Evolutionary conservation across 2,329 filamentous ascomycete genomes (phyloP), one percentile per base, ranked within the genome.

Genomic region (Laburnicola sp.): DNA sequence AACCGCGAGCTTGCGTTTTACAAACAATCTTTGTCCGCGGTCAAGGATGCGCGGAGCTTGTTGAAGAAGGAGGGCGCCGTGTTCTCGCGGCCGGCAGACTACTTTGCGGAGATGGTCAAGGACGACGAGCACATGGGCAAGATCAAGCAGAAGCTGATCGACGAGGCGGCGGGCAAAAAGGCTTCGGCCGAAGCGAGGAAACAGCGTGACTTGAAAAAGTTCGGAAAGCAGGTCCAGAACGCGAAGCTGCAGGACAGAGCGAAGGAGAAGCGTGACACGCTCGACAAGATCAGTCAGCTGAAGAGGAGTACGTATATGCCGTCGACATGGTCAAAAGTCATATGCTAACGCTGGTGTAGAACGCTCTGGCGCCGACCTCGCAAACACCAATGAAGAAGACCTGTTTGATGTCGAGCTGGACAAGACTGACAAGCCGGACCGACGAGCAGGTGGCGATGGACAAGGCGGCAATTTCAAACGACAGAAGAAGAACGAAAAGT

Each of bases 61-160:
- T 81, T 99, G 23, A 87, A 89, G 69, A 86, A 87, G 57, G 93
- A 97, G 74, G 87, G 87, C 6, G 82, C 93, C 0, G 84, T 89
- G 5, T 99, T 99, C 76, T 87, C 90, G 26, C 84, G 94, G 7
- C 94, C 94, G 3, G 86, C 84, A 49, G 94, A 99, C 76, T 99
- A 96, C 78, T 99, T 99, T 66, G 94, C 94, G 38, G 94, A 99
- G 80, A 99, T 97, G 92, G 87, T 97, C 67, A 97, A 97, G 84
- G 90, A 87, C 67, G 94, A 99, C 71, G 93, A 95, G 66, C 94
- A 97, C 75, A 99, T 99, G 94, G 89, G 89, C 71, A 92, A 89
- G 81, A 89, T 99, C 72, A 95, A 95, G 81, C 85, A 87, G 68
- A 96, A 95, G 81, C 79, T 97, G 66, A 82, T 96, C 56, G 92